These are phyloP conservation scores for Aspergillus wentii DNA, from an alignment of 495 filamentous ascomycete genomes.

Conservation along the genomic window DNA sequence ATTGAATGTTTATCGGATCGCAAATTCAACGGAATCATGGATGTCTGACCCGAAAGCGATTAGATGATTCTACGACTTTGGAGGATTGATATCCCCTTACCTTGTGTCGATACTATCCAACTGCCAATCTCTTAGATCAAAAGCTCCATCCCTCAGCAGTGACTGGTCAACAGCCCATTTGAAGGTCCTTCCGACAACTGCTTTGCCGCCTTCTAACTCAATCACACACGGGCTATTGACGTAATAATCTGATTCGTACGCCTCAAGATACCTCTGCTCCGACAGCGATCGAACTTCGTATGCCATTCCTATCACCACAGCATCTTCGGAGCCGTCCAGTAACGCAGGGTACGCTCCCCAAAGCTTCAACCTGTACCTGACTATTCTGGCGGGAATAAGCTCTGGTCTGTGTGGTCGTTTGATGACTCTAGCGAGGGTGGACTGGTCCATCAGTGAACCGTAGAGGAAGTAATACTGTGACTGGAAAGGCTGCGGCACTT, in stretches of 20 bases:
- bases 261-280: neutral
- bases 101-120: too few relatives aligned
- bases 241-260: slow-evolving; percentile 3
- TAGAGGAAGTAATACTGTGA: slow-evolving; percentile 21
- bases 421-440: slow-evolving; percentile 4
- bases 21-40: too few relatives aligned
- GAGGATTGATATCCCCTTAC: too few relatives aligned
- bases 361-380: slow-evolving; percentile 2
- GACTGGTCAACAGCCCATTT: slow-evolving; percentile 1
- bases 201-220: neutral
- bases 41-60: too few relatives aligned
- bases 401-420: slow-evolving; percentile 1
- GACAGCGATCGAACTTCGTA: slow-evolving; percentile 1
- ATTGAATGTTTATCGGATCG: too few relatives aligned
- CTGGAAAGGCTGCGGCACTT: too few relatives aligned
- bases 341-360: slow-evolving; percentile 6
- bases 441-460: slow-evolving; percentile 12
- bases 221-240: neutral
- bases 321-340: neutral
- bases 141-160: slow-evolving; percentile 4
- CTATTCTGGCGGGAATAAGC: neutral
- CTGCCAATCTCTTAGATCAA: slow-evolving; percentile 9
- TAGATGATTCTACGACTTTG: too few relatives aligned
- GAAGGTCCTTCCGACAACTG: slow-evolving; percentile 2
- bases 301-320: slow-evolving; percentile 1